Evolutionary conservation across 1,139 yeast species (phyloP), one percentile per base, ranked within the genome.

Genomic region (Hyphopichia khmerensis): DNA sequence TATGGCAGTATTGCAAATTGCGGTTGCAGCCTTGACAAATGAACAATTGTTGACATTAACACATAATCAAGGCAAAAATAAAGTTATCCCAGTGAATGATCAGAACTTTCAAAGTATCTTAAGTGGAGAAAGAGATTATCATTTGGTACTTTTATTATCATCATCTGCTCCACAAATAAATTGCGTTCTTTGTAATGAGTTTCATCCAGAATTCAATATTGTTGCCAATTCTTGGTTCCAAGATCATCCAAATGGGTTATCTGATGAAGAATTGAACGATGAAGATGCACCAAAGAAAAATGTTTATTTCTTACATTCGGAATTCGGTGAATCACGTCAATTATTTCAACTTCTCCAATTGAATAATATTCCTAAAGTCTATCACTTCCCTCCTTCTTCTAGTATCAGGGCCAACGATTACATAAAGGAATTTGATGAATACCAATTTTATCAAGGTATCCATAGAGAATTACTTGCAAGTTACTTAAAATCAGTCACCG

Each of bases 351-450:
- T 60, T 37, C 69, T 83, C 59, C 70, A 77, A 33, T 69, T 93
- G 53, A 79, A 80, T 53, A 82, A 82, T 47, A 96, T 93, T 33
- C 99, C 99, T 31, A 84, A 87, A 57, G 59, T 90, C 36, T 84
- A 75, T 64, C 65, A 84, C 47, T 85, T 82, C 60, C 66, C 75
- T 3, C 89, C 95, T 17, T 73, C 82, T n/a, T 62, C 72, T 37
- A 55, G 36, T 40, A 48, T 50, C 40, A 59, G 50, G 45, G 59
- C 60, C 37, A 64, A 50, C 34, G 58, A 56, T 49, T 77, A 50
- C 52, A 48, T 56, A 27, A 53, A 59, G 11, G 79, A 77, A 21
- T 67, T 62, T 49, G 63, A 60, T 17, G 74, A 68, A 46, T 74
- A 79, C 53, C 80, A 73, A 57, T 72, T 80, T 49, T 75, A 70